Evolutionary conservation across 139 green algal species (phyloP).

Genomic region (Picochlorum sp.): DNA sequence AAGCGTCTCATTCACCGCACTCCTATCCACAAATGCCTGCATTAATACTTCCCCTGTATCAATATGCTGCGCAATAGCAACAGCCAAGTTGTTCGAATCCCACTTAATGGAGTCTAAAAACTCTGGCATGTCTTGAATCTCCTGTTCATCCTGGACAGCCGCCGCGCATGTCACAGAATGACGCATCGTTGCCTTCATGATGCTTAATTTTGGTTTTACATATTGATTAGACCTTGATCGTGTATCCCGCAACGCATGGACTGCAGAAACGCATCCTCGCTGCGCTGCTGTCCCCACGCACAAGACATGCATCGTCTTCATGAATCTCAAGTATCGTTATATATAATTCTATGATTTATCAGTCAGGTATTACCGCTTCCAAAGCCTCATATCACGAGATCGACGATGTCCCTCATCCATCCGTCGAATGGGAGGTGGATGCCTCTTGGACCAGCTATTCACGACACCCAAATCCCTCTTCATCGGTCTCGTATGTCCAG

Average conservation of each 20-base stretch:
- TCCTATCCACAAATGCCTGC: slow-evolving; percentile 89
- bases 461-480: too few species aligned
- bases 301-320: background rate
- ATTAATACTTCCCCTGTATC: slow-evolving; percentile 95
- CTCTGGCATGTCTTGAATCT: slow-evolving; percentile 21
- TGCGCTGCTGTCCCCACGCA: background rate
- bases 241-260: too few species aligned
- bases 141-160: slow-evolving; percentile 3
- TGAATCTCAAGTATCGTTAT: background rate
- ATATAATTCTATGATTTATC: too few species aligned
- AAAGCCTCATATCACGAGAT: too few species aligned
- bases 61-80: slow-evolving; percentile 89
- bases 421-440: too few species aligned
- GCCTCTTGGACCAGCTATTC: too few species aligned
- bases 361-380: too few species aligned
- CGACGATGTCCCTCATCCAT: too few species aligned
- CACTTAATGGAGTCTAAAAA: slow-evolving; percentile 85
- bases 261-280: background rate
- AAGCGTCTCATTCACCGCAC: slow-evolving; percentile 78
- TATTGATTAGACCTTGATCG: background rate
- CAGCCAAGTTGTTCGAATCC: slow-evolving; percentile 70
- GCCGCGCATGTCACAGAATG: background rate
- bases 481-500: too few species aligned
- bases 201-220: background rate
- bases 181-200: background rate